Conservation (phyloP, 1,139 yeast species). For the Candida dubliniensis region DNA sequence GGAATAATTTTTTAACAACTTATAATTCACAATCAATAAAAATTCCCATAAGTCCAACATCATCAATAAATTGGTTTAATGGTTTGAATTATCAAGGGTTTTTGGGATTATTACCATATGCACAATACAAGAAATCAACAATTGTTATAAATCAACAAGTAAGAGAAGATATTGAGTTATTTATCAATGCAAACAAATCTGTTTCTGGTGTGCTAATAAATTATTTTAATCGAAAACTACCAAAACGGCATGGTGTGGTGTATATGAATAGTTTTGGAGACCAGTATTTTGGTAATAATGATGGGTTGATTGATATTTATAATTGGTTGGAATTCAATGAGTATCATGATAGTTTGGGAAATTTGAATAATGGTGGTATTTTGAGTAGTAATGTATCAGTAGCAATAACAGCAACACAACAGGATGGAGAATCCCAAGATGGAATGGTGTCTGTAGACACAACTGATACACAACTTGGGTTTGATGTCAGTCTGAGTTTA, state of each 20-base stretch:
- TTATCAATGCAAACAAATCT: neutral
- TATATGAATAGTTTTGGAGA: slow-evolving; percentile 16
- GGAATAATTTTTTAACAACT: slow-evolving; percentile 30
- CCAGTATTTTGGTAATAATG: slow-evolving; percentile 12
- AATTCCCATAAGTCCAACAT: slow-evolving; percentile 4
- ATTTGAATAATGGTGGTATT: slow-evolving; percentile 19
- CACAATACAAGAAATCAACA: slow-evolving; percentile 32
- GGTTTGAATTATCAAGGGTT: slow-evolving; percentile 38
- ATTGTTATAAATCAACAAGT: slow-evolving; percentile 21
- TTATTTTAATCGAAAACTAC: slow-evolving; percentile 22
- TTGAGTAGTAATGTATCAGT: slow-evolving; percentile 19
- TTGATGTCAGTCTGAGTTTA: slow-evolving; percentile 7
- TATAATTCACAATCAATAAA: slow-evolving; percentile 28
- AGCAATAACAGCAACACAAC: slow-evolving; percentile 3
- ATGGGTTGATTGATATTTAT: slow-evolving; percentile 27
- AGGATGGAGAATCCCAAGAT: slow-evolving; percentile 6
- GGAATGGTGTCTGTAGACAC: neutral
- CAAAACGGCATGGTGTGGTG: slow-evolving; percentile 38
- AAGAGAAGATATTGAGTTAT: slow-evolving; percentile 6
- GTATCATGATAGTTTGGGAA: slow-evolving; percentile 27
- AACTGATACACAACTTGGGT: neutral
- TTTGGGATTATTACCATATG: slow-evolving; percentile 29
- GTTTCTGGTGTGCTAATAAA: slow-evolving; percentile 32
- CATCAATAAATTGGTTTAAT: slow-evolving; percentile 33
- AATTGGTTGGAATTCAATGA: slow-evolving; percentile 37